Evolutionary conservation across 2,329 filamentous ascomycete genomes (phyloP).

Genomic region (Colletotrichum sublineola): DNA sequence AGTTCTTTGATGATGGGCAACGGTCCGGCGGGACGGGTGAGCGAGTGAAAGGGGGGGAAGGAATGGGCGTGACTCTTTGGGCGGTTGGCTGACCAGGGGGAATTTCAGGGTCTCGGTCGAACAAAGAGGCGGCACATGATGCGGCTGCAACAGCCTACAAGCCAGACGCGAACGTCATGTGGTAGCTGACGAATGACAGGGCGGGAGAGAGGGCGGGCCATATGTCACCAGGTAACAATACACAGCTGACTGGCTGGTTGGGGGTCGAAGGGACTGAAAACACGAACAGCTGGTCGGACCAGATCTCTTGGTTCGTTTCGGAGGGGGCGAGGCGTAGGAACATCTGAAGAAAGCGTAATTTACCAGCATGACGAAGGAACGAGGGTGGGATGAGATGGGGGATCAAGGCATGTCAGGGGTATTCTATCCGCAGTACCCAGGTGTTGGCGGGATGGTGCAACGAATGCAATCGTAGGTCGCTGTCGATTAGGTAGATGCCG

Average conservation of each 20-base stretch:
- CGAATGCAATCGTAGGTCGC: background rate
- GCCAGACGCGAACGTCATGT: constrained; percentile 37
- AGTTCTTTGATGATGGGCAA: background rate
- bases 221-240: constrained; percentile 11
- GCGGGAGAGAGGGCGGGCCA: background rate
- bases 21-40: constrained; percentile 1
- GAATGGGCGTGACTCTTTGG: background rate
- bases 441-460: constrained; percentile 20
- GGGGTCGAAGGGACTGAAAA: background rate
- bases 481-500: background rate
- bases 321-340: background rate
- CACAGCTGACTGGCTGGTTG: constrained; percentile 21
- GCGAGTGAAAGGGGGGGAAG: constrained; percentile 1
- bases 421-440: background rate
- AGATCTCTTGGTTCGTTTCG: constrained; percentile 34
- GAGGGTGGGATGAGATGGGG: constrained; percentile 13
- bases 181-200: constrained; percentile 36
- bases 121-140: constrained; percentile 39
- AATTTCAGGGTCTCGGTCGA: constrained; percentile 28
- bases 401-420: constrained; percentile 21
- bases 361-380: constrained; percentile 30
- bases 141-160: constrained; percentile 23
- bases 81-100: constrained; percentile 1
- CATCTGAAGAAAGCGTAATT: constrained; percentile 12
- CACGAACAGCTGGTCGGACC: constrained; percentile 18